These are phyloP conservation scores for Salmacisia buchloeana DNA, from an alignment of 1,284 basidiomycete species.

Conservation along the genomic window DNA sequence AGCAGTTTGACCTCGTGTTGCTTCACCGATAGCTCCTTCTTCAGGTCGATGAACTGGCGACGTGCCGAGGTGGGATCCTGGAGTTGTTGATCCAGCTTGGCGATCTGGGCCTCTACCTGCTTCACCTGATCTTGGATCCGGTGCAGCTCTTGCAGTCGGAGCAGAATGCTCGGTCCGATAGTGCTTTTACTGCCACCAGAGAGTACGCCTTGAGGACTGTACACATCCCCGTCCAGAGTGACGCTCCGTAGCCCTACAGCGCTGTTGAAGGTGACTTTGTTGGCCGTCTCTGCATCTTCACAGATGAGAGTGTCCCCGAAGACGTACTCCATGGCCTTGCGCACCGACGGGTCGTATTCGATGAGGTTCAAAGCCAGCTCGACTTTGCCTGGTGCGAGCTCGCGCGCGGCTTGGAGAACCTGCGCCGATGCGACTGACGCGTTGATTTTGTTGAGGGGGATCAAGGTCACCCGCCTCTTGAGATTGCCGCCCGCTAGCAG, in stretches of 20 bases:
- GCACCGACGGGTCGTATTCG: conserved; percentile 76
- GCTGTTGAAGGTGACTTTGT: conserved; percentile 77
- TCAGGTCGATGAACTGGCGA: conserved; percentile 62
- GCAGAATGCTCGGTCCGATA: conserved; percentile 64
- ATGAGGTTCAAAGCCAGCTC: conserved; percentile 80
- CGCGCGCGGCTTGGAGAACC: conserved; percentile 71
- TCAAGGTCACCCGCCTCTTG: conserved; percentile 84
- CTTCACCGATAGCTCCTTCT: conserved; percentile 77
- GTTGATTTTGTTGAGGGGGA: conserved; percentile 88
- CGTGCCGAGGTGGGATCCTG: conserved; percentile 1
- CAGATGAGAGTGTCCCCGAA: conserved; percentile 92
- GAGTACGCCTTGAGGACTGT: conserved; percentile 90
- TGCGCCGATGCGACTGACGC: conserved; percentile 63
- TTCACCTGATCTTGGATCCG: conserved; percentile 61
- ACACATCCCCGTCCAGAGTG: conserved; percentile 89
- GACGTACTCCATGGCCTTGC: conserved; percentile 84
- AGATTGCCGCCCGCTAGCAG: conserved; percentile 76
- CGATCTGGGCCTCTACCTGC: conserved; percentile 57
- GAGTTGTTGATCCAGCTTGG: conserved; percentile 56
- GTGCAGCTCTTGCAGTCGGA: conserved; percentile 79
- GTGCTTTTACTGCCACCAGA: conserved; percentile 83
- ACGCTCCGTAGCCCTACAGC: conserved; percentile 73
- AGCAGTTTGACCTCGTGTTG: conserved; percentile 77
- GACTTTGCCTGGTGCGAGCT: conserved; percentile 75
- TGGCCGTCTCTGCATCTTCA: conserved; percentile 80